Evolutionary conservation across 176 grass and related monocot genomes (phyloP).

Genomic region (Saccharum spontaneum): DNA sequence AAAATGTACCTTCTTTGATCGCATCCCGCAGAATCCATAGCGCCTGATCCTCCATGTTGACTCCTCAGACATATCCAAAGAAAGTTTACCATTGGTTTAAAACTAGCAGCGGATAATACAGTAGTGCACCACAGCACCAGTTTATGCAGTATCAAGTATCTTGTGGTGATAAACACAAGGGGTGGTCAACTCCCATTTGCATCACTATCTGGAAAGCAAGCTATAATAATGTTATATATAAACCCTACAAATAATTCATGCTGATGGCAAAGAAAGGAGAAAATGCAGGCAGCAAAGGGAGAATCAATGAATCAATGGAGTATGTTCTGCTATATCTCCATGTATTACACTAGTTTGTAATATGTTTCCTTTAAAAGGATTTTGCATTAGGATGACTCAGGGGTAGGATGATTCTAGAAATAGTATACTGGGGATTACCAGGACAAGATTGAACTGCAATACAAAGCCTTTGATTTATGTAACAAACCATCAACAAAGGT

Average conservation of each 20-base stretch:
- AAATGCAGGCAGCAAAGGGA: conserved; percentile 4
- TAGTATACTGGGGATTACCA: background rate
- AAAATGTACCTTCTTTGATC: conserved; percentile 78
- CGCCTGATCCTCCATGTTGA: conserved; percentile 83
- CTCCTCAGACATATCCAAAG: conserved; percentile 65
- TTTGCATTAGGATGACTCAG: background rate
- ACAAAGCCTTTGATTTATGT: too few species aligned
- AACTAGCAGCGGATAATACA: background rate
- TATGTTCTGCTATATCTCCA: background rate
- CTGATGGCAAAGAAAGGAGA: background rate
- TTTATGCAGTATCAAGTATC: background rate
- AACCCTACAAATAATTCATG: background rate
- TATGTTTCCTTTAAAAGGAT: background rate
- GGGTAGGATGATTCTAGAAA: background rate
- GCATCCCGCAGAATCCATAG: conserved; percentile 96
- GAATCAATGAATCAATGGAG: background rate
- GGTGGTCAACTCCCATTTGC: background rate
- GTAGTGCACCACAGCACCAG: background rate
- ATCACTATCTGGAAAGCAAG: background rate
- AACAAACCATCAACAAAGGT: too few species aligned
- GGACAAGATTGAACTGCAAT: background rate
- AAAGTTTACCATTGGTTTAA: conserved; percentile 60
- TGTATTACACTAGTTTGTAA: background rate
- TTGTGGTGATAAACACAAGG: background rate
- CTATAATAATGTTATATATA: background rate